phyloP scores from a whole-genome alignment of 441 rosid species.

The Hura crepitans region DNA sequence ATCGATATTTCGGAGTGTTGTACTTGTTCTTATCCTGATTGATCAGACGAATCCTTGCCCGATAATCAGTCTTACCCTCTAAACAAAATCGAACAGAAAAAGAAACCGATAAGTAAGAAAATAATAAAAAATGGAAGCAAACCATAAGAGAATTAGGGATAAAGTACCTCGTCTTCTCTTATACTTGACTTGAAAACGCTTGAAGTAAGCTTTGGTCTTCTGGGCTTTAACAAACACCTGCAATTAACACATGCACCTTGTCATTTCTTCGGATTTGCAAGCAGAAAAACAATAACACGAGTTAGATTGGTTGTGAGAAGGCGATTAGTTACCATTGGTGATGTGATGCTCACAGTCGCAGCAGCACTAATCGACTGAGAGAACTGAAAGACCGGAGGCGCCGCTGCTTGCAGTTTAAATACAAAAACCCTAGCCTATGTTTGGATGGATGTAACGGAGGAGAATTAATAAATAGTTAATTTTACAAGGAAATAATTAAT shows the following conservation, averaged over 20 bases:
- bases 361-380: not conserved
- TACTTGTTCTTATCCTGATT: constrained; percentile 85
- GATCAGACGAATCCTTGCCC: constrained; percentile 74
- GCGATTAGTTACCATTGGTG: constrained; percentile 6
- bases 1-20: constrained; percentile 77
- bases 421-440: constrained; percentile 18
- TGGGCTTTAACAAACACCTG: constrained; percentile 67
- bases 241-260: not conserved
- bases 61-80: constrained; percentile 81
- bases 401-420: not conserved
- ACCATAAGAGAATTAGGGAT: not conserved
- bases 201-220: constrained; percentile 63
- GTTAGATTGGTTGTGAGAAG: not conserved
- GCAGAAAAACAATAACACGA: not conserved
- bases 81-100: not conserved
- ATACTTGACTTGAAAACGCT: constrained; percentile 82
- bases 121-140: not conserved
- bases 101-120: not conserved
- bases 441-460: too few relatives aligned
- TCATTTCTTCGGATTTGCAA: not conserved
- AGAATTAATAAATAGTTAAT: too few relatives aligned
- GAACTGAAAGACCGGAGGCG: not conserved
- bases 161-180: constrained; percentile 81
- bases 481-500: too few relatives aligned
- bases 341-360: constrained; percentile 6